Conservation (phyloP, 371 early-diverging fungal genomes). For the Chytridiales sp. region DNA sequence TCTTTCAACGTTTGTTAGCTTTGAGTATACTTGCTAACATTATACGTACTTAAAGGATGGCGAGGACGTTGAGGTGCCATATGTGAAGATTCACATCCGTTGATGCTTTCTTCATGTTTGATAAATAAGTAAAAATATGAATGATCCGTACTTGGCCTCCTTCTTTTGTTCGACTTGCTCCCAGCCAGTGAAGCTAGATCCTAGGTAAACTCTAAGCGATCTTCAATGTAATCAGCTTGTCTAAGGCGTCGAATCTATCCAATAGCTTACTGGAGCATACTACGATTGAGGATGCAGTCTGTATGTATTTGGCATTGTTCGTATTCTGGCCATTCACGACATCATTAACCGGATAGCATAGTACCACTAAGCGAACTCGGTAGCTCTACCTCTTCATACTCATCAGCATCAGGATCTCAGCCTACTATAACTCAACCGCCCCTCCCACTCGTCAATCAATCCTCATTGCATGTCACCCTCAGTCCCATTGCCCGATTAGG, state of each 20-base stretch:
- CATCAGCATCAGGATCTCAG: too few species aligned
- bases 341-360: too few species aligned
- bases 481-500: too few species aligned
- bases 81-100: slow-evolving; percentile 41
- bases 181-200: slow-evolving; percentile 30
- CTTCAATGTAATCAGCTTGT: slow-evolving; percentile 1
- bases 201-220: slow-evolving; percentile 2
- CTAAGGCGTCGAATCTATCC: background rate
- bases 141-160: slow-evolving; percentile 1
- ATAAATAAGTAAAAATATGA: background rate
- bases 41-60: background rate
- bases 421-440: too few species aligned
- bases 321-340: too few species aligned
- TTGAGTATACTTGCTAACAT: background rate
- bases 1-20: too few species aligned
- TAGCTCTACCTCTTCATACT: too few species aligned
- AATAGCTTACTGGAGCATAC: slow-evolving; percentile 22
- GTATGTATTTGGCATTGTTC: slow-evolving; percentile 8
- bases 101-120: slow-evolving; percentile 3
- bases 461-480: too few species aligned
- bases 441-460: too few species aligned
- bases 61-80: slow-evolving; percentile 41
- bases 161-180: slow-evolving; percentile 26
- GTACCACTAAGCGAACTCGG: too few species aligned
- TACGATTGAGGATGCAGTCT: slow-evolving; percentile 26